Evolutionary conservation across 768 basidiomycete genomes (phyloP).

Genomic region (Xerocomus potaroensis): DNA sequence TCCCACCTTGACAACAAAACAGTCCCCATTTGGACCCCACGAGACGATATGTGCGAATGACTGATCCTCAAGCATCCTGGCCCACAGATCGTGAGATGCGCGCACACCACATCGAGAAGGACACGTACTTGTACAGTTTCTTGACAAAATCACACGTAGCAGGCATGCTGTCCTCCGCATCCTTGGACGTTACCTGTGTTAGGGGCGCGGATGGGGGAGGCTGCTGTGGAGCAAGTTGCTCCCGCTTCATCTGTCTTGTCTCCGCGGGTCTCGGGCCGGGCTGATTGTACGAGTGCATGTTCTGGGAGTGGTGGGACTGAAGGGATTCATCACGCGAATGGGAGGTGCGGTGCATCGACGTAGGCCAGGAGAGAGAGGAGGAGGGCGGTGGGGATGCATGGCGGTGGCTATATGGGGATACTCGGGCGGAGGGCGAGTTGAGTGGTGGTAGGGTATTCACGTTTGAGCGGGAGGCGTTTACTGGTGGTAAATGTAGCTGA

Average conservation of each 20-base stretch:
- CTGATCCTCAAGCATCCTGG: slow-evolving; percentile 85
- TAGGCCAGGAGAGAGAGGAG: slow-evolving; percentile 21
- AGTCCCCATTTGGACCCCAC: slow-evolving; percentile 82
- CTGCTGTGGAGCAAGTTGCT: slow-evolving; percentile 23
- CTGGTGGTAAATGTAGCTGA: slow-evolving; percentile 37
- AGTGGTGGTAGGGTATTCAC: slow-evolving; percentile 41
- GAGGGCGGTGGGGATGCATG: slow-evolving; percentile 27
- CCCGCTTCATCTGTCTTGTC: slow-evolving; percentile 27
- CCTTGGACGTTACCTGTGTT: slow-evolving; percentile 26
- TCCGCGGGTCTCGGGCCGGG: slow-evolving; percentile 17
- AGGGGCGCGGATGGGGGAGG: slow-evolving; percentile 20
- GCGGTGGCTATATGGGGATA: slow-evolving; percentile 22
- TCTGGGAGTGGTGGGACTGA: slow-evolving; percentile 22
- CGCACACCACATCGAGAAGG: neutral
- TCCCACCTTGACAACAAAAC: slow-evolving; percentile 78
- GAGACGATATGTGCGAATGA: slow-evolving; percentile 68
- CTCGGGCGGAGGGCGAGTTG: slow-evolving; percentile 27
- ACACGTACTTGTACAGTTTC: slow-evolving; percentile 81
- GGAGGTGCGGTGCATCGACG: slow-evolving; percentile 34
- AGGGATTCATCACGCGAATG: slow-evolving; percentile 41
- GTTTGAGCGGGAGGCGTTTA: slow-evolving; percentile 31
- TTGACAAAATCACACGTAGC: slow-evolving; percentile 93
- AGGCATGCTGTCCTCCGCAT: slow-evolving; percentile 70
- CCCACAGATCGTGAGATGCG: slow-evolving; percentile 4
- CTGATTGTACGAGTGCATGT: slow-evolving; percentile 21